Evolutionary conservation across 768 basidiomycete species (phyloP).

Genomic region (Trametes meyenii): DNA sequence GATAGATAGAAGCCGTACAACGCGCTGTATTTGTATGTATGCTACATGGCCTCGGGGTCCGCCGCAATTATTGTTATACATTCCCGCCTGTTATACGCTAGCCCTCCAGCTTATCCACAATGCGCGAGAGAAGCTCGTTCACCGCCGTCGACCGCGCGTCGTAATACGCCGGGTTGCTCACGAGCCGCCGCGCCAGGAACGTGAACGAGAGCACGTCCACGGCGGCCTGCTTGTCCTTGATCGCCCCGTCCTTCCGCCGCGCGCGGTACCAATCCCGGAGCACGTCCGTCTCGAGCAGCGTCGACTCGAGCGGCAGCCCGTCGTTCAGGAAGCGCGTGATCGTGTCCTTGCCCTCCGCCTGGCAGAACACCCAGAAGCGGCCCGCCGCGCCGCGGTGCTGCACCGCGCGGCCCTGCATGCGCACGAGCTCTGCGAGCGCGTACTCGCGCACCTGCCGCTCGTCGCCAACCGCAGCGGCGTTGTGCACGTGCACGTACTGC

Average conservation of each 20-base stretch:
- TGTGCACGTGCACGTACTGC: slow-evolving; percentile 62
- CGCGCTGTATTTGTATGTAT: neutral
- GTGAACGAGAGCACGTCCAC: slow-evolving; percentile 83
- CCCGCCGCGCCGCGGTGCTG: slow-evolving; percentile 50
- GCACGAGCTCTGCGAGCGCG: slow-evolving; percentile 74
- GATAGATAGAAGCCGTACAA: too few relatives aligned
- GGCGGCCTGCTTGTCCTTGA: slow-evolving; percentile 62
- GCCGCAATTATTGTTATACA: neutral
- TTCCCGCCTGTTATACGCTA: neutral
- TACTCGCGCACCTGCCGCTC: slow-evolving; percentile 83
- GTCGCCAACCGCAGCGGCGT: slow-evolving; percentile 43
- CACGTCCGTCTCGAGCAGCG: slow-evolving; percentile 53
- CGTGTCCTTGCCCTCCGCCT: slow-evolving; percentile 80
- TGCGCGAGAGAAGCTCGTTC: slow-evolving; percentile 64
- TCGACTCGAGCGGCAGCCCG: slow-evolving; percentile 89
- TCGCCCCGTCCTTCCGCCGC: slow-evolving; percentile 41
- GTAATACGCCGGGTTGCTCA: slow-evolving; percentile 86
- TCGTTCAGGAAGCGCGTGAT: slow-evolving; percentile 84
- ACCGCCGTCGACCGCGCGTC: slow-evolving; percentile 49
- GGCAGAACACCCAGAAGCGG: slow-evolving; percentile 86
- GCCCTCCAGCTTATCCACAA: slow-evolving; percentile 59
- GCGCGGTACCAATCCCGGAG: slow-evolving; percentile 52
- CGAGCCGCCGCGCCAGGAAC: slow-evolving; percentile 71
- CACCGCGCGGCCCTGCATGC: slow-evolving; percentile 90
- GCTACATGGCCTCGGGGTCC: neutral